A percentile compares a stretch with the other conserved stretches of the same genome.
phyloP scores from a whole-genome alignment of 1,284 basidiomycete species.

The Ceratobasidium theobromae region DNA sequence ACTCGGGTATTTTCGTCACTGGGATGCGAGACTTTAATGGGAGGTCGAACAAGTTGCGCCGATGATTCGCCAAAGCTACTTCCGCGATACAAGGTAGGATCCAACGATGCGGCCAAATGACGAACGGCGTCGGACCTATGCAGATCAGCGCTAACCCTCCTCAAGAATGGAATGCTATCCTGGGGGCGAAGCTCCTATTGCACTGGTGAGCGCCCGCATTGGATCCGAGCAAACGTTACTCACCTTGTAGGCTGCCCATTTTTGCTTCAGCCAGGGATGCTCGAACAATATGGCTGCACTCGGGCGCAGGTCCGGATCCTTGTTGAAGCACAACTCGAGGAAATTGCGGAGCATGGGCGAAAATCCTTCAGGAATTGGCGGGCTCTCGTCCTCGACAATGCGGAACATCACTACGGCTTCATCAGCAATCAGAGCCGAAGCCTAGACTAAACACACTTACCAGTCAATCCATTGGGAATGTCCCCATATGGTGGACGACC shows the following conservation, averaged over 20 bases:
- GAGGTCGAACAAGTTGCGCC: slow-evolving; percentile 46
- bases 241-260: slow-evolving; percentile 76
- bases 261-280: slow-evolving; percentile 85
- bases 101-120: slow-evolving; percentile 29
- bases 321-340: slow-evolving; percentile 81
- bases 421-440: slow-evolving; percentile 32
- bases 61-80: slow-evolving; percentile 8
- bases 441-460: slow-evolving; percentile 46
- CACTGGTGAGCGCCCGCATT: slow-evolving; percentile 27
- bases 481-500: slow-evolving; percentile 90
- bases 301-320: slow-evolving; percentile 79
- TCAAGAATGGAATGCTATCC: slow-evolving; percentile 91
- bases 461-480: slow-evolving; percentile 81
- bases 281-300: slow-evolving; percentile 82
- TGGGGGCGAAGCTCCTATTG: slow-evolving; percentile 79
- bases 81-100: slow-evolving; percentile 18
- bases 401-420: slow-evolving; percentile 79
- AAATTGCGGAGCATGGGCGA: slow-evolving; percentile 77
- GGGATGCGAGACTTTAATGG: slow-evolving; percentile 41
- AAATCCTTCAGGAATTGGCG: slow-evolving; percentile 78
- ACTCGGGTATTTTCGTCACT: slow-evolving; percentile 57
- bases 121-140: slow-evolving; percentile 56
- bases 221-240: slow-evolving; percentile 44
- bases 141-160: slow-evolving; percentile 82
- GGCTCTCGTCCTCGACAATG: slow-evolving; percentile 89